Conservation (phyloP, 805 yeast species). For the Schizosaccharomyces japonicus region DNA sequence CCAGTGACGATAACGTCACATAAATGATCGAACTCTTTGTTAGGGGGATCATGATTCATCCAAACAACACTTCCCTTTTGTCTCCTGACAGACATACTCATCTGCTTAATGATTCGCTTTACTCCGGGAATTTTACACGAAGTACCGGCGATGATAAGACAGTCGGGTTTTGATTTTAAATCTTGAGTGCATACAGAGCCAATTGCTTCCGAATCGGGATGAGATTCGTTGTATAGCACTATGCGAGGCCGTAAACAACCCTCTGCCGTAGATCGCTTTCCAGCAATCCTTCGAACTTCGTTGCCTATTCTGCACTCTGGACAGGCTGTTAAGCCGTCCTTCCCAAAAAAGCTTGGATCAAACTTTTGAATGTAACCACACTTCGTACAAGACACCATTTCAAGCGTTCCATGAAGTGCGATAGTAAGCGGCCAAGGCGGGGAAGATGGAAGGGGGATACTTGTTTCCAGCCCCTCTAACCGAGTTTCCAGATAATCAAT, state of each 20-base stretch:
- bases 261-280: constrained; percentile 52
- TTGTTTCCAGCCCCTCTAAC: constrained; percentile 15
- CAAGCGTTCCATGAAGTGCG: constrained; percentile 77
- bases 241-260: constrained; percentile 75
- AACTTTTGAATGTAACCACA: constrained; percentile 40
- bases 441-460: neutral
- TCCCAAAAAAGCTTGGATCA: constrained; percentile 29
- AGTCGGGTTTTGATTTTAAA: constrained; percentile 37
- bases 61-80: constrained; percentile 56
- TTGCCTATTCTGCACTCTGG: constrained; percentile 36
- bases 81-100: constrained; percentile 51
- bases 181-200: constrained; percentile 49
- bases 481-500: constrained; percentile 66
- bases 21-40: neutral
- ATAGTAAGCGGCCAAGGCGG: constrained; percentile 34
- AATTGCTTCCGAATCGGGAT: constrained; percentile 62
- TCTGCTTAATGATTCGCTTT: constrained; percentile 41
- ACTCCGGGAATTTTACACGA: constrained; percentile 82
- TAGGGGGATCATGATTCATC: constrained; percentile 42
- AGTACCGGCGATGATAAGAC: constrained; percentile 76
- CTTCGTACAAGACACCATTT: constrained; percentile 47
- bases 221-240: constrained; percentile 82
- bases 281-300: constrained; percentile 32
- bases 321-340: constrained; percentile 24
- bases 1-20: neutral